phyloP scores from a whole-genome alignment of 176 grass and related monocot species.

The Aegilops longissima region DNA sequence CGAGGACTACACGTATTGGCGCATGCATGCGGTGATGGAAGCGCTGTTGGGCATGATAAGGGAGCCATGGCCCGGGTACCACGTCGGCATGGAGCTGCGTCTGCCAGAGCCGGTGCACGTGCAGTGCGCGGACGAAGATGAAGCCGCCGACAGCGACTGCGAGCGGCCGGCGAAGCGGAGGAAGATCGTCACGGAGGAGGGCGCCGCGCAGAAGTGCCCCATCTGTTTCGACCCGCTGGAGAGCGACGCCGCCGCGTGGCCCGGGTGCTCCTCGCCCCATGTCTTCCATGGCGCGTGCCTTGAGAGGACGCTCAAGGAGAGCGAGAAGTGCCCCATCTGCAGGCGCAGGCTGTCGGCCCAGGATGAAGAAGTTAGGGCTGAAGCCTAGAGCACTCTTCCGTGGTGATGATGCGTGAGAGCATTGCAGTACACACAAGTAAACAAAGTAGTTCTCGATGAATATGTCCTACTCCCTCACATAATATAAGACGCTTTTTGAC shows the following conservation, averaged over 20 bases:
- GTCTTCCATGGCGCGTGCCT: conserved; percentile 37
- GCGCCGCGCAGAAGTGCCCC: background rate
- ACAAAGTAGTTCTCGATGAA: no score
- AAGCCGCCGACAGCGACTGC: background rate
- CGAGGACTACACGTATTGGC: background rate
- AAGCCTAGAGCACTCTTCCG: no score
- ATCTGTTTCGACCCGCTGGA: conserved; percentile 9
- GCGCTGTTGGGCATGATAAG: background rate
- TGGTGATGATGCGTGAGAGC: no score
- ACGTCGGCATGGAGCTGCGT: background rate
- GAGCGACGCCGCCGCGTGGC: conserved; percentile 13
- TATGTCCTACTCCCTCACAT: no score
- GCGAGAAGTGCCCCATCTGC: conserved; percentile 22
- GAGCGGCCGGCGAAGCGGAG: background rate
- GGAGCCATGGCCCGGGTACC: background rate
- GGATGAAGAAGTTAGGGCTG: background rate
- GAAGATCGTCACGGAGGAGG: background rate
- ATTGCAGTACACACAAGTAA: no score
- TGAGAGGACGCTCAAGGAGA: background rate
- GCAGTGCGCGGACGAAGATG: background rate
- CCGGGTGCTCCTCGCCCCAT: conserved; percentile 17
- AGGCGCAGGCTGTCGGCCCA: background rate
- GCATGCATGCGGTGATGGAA: background rate
- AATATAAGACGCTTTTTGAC: no score
- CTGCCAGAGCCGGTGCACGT: background rate